Evolutionary conservation across 2,329 filamentous ascomycete species (phyloP).

Genomic region (Aspergillus caelatus): DNA sequence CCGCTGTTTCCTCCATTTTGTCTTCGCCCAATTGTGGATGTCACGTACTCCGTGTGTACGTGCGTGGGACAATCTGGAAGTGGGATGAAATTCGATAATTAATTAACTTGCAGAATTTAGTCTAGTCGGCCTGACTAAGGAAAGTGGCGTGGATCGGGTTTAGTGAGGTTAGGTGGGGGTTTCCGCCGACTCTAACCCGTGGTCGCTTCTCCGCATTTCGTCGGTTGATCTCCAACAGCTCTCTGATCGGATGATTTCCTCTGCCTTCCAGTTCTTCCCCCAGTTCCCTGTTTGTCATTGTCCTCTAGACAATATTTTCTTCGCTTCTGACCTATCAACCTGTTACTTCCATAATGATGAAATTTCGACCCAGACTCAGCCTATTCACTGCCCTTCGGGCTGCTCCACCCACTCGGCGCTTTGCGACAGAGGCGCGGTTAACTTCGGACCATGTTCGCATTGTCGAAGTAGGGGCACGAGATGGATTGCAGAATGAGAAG

Average conservation of each 20-base stretch:
- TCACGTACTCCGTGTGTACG: no score
- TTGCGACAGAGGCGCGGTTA: constrained; percentile 45
- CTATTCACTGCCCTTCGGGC: constrained; percentile 33
- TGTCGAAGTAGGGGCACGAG: constrained; percentile 57
- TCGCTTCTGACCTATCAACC: not conserved
- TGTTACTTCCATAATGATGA: constrained; percentile 26
- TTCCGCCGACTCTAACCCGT: constrained; percentile 12
- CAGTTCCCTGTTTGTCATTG: not conserved
- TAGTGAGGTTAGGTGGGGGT: constrained; percentile 25
- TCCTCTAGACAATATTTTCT: not conserved
- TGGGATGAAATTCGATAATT: constrained; percentile 19
- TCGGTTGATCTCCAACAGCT: constrained; percentile 2
- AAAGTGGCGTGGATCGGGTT: constrained; percentile 8
- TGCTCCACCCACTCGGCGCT: constrained; percentile 29
- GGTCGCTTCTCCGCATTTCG: constrained; percentile 34
- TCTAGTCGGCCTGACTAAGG: constrained; percentile 16
- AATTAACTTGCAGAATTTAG: not conserved
- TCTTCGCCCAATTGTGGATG: not conserved
- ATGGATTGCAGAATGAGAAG: constrained; percentile 58
- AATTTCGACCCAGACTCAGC: constrained; percentile 28
- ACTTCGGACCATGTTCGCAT: constrained; percentile 54
- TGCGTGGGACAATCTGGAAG: constrained; percentile 3
- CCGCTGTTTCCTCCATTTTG: constrained; percentile 14
- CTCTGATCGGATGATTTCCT: constrained; percentile 10
- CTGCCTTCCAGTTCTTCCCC: constrained; percentile 4